Percentiles rank a stretch among this genome's conserved stretches.
Conservation (phyloP, 352 stramenopile genomes). For the Pythium phragmitis region DNA sequence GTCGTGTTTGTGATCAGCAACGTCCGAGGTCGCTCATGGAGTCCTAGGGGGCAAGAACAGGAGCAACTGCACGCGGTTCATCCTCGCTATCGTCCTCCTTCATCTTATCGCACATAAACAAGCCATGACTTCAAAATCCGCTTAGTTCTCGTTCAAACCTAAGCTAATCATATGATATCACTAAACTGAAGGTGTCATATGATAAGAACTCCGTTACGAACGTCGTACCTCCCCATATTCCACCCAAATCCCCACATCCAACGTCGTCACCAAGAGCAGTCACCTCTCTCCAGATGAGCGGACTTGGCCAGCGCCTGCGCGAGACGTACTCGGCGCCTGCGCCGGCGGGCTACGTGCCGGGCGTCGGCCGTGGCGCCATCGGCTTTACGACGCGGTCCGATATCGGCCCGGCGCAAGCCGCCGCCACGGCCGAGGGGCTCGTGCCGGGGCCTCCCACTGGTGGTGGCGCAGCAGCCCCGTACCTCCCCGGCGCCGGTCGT, state of each 20-base stretch:
- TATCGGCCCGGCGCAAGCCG: constrained; percentile 90
- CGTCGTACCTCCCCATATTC: neutral
- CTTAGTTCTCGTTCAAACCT: neutral
- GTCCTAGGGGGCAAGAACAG: neutral
- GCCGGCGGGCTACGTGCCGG: constrained; percentile 95
- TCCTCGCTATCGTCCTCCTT: neutral
- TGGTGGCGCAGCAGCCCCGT: constrained; percentile 35
- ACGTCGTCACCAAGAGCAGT: neutral
- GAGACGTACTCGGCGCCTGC: constrained; percentile 88
- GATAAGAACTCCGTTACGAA: neutral
- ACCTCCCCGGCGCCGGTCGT: constrained; percentile 84
- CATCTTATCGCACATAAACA: constrained; percentile 1
- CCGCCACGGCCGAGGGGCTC: constrained; percentile 57
- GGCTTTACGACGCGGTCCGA: constrained; percentile 97
- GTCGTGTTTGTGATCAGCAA: neutral
- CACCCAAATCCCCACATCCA: neutral
- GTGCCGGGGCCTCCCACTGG: constrained; percentile 27
- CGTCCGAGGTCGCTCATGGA: neutral
- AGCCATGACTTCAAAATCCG: neutral
- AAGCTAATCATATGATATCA: neutral
- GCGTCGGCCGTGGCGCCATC: constrained; percentile 93
- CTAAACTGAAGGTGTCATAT: neutral
- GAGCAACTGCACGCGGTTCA: neutral
- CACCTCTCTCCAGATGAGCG: constrained; percentile 47
- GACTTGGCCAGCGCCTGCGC: constrained; percentile 62